Evolutionary conservation across 2,329 filamentous ascomycete genomes (phyloP), one percentile per base, ranked within the genome.

Genomic region (Chrysoporthe deuterocubensis): DNA sequence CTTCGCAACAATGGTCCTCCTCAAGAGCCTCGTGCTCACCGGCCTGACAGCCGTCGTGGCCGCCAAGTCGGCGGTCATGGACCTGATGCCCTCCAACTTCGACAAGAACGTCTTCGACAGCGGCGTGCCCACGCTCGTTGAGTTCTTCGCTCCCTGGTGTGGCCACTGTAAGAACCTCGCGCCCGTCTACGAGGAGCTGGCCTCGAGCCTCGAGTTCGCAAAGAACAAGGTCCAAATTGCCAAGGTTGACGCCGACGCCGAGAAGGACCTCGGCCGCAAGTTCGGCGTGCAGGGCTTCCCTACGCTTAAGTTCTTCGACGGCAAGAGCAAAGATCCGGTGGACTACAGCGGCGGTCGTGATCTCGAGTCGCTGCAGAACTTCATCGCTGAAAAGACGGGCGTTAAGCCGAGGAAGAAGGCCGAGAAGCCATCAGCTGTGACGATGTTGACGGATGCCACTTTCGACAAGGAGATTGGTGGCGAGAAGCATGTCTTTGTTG

Each of bases 71-170:
- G 91, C 92, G 67, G 96, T 99, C 71, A 85, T 97, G 74, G 95
- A 98, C 80, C 90, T 99, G 70, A 89, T 92, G 69, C 94, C 95
- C 66, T 84, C 84, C 75, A 99, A 97, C 85, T 99, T 99, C 79
- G 95, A 98, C 84, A 83, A 90, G 60, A 85, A 97, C 66, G 93
- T 97, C 71, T 86, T 97, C 69, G 89, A 96, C 79, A 95, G 92
- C 58, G 94, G 94, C 80, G 98, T 97, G 84, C 95, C 96, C 56
- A 94, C 96, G 0, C 90, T 99, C 37, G 94, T 98, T 74, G 94
- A 98, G 80, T 99, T 99, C 87, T 98, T 97, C 78, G 96, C 96
- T 44, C 94, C 95, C 34, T 99, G 96, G 96, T 99, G 96, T 77
- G 96, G 96, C 43, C 96, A 99, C 86, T 99, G 96, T 93, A 98